Conservation (phyloP, 1,284 basidiomycete genomes). For the Rhodotorula sp. region DNA sequence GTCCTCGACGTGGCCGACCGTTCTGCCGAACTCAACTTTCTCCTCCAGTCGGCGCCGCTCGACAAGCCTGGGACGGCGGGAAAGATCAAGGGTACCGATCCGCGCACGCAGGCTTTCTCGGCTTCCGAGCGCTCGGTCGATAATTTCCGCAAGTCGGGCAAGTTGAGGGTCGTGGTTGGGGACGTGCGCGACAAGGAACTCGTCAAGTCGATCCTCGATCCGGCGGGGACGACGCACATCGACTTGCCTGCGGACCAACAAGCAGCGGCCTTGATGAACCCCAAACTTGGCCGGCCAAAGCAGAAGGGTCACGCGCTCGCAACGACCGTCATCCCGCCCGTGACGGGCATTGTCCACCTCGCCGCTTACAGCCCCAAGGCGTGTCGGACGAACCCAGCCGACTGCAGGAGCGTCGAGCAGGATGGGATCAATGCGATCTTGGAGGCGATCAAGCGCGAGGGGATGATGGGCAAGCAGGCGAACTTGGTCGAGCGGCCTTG, state of each 20-base stretch:
- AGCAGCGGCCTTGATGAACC: slow-evolving; percentile 23
- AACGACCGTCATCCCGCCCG: slow-evolving; percentile 38
- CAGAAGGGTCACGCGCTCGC: slow-evolving; percentile 33
- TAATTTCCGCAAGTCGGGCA: slow-evolving; percentile 35
- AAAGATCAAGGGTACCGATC: slow-evolving; percentile 41
- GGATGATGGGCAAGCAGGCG: slow-evolving; percentile 4
- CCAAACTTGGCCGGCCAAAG: slow-evolving; percentile 24
- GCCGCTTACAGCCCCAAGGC: slow-evolving; percentile 38
- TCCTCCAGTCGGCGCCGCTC: slow-evolving; percentile 40
- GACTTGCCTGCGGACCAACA: slow-evolving; percentile 17
- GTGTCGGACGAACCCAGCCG: slow-evolving; percentile 37
- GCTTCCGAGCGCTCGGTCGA: slow-evolving; percentile 39
- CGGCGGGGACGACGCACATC: slow-evolving; percentile 16
- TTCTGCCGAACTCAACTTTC: slow-evolving; percentile 40
- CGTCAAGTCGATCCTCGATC: slow-evolving; percentile 24
- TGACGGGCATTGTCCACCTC: slow-evolving; percentile 42
- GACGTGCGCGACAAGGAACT: slow-evolving; percentile 38
- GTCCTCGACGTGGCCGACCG: slow-evolving; percentile 40
- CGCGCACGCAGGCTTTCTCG: slow-evolving; percentile 42
- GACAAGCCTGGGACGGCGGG: slow-evolving; percentile 33
- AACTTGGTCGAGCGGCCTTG: slow-evolving; percentile 26
- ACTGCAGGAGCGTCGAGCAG: slow-evolving; percentile 40
- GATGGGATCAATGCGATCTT: slow-evolving; percentile 34
- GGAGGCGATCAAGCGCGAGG: slow-evolving; percentile 20
- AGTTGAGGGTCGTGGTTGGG: slow-evolving; percentile 39